phyloP scores from a whole-genome alignment of 352 stramenopile genomes.

The Globisporangium nodosum region DNA sequence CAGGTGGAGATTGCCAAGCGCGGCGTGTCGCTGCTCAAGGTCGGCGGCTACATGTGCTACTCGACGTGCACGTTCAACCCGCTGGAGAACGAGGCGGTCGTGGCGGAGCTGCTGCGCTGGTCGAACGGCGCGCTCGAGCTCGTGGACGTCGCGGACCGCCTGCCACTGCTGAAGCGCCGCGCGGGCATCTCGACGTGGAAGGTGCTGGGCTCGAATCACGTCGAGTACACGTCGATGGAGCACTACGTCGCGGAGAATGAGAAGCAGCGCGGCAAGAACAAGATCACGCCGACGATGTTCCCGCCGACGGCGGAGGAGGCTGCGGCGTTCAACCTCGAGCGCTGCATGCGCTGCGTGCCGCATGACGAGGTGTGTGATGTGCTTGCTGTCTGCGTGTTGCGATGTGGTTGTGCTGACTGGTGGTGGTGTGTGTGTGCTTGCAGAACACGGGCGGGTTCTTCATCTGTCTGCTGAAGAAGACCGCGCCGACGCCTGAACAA shows the following conservation, averaged over 20 bases:
- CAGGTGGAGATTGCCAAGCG: conserved; percentile 95
- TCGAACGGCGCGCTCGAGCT: conserved; percentile 89
- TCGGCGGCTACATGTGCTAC: conserved; percentile 94
- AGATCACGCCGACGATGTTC: conserved; percentile 88
- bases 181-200: conserved; percentile 91
- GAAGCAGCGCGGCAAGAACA: conserved; percentile 68
- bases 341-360: conserved; percentile 96
- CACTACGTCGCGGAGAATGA: conserved; percentile 48
- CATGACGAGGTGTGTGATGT: conserved; percentile 86
- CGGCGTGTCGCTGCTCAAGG: conserved; percentile 88
- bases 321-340: conserved; percentile 78
- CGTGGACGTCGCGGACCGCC: conserved; percentile 79
- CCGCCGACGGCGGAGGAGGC: conserved; percentile 79
- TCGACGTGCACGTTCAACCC: conserved; percentile 99
- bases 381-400: not conserved
- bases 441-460: conserved; percentile 99
- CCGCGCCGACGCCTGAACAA: conserved; percentile 39
- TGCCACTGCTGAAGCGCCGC: conserved; percentile 82
- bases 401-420: not conserved
- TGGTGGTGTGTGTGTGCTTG: not conserved
- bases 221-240: conserved; percentile 74
- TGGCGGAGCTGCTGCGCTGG: conserved; percentile 92
- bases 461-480: conserved; percentile 95
- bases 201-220: conserved; percentile 85
- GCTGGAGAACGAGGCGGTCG: conserved; percentile 99